These are phyloP conservation scores for Letharia lupina DNA, from an alignment of 495 filamentous ascomycete species.

Conservation along the genomic window DNA sequence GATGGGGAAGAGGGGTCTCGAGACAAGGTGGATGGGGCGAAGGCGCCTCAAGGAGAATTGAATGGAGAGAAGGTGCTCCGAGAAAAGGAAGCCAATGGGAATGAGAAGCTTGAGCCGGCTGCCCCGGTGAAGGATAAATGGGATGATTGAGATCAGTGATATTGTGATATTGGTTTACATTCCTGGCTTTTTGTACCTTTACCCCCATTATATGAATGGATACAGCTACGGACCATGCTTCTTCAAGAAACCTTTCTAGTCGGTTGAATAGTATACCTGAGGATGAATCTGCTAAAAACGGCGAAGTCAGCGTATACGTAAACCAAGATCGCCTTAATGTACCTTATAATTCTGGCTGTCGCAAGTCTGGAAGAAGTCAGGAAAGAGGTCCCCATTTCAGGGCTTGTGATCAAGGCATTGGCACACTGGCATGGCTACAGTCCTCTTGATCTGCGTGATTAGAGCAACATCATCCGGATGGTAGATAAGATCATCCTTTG, in stretches of 20 bases:
- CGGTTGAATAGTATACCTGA: not conserved
- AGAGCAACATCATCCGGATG: not conserved
- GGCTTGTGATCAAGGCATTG: not conserved
- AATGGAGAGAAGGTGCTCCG: not conserved
- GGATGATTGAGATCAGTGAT: constrained; percentile 11
- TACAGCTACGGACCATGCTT: not conserved
- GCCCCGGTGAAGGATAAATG: constrained; percentile 14
- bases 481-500: not conserved
- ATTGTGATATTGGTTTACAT: not conserved
- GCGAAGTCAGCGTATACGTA: not conserved
- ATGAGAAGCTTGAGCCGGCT: not conserved
- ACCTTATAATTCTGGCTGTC: not conserved
- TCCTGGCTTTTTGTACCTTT: not conserved
- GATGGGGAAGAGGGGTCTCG: not conserved
- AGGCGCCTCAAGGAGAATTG: not conserved
- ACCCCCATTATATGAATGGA: not conserved
- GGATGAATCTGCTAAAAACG: not conserved
- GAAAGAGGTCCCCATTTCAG: too few relatives aligned
- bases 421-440: not conserved
- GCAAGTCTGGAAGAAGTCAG: not conserved
- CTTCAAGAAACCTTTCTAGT: not conserved
- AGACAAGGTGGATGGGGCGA: not conserved
- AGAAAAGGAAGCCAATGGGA: constrained; percentile 2
- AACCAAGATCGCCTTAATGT: not conserved
- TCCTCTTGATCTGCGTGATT: not conserved